Conservation (phyloP, 2,329 filamentous ascomycete species). For the Aspergillus viridinutans region DNA sequence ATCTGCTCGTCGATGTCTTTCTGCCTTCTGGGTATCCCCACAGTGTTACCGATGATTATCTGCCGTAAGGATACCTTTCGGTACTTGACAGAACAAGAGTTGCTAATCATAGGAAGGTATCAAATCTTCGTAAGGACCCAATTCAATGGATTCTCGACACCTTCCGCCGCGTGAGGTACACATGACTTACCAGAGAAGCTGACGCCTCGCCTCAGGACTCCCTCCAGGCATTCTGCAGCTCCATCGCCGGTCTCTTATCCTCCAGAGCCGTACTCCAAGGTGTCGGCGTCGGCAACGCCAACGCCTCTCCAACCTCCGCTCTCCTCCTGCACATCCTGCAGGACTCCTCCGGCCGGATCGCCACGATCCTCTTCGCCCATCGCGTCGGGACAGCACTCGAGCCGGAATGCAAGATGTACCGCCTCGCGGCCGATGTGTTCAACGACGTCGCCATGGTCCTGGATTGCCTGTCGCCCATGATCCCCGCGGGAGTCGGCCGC, state of each 20-base stretch:
- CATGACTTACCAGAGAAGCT: not conserved
- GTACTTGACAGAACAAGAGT: not conserved
- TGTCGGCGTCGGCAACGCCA: conserved; percentile 79
- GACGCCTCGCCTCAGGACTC: conserved; percentile 29
- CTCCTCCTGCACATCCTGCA: conserved; percentile 79
- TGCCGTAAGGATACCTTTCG: conserved; percentile 50
- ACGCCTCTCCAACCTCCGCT: conserved; percentile 73
- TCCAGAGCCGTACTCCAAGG: conserved; percentile 77
- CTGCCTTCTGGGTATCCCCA: conserved; percentile 84
- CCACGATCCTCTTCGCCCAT: conserved; percentile 83
- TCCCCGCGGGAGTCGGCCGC: conserved; percentile 54
- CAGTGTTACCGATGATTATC: conserved; percentile 80
- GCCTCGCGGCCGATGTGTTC: conserved; percentile 80
- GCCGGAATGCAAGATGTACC: conserved; percentile 86
- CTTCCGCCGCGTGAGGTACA: not conserved
- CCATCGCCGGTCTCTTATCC: conserved; percentile 58
- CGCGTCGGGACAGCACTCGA: conserved; percentile 76
- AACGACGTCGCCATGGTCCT: conserved; percentile 83
- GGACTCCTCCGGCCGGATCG: conserved; percentile 73
- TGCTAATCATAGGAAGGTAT: conserved; percentile 47
- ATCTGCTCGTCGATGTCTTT: conserved; percentile 64
- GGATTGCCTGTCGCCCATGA: conserved; percentile 74
- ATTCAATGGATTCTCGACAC: not conserved
- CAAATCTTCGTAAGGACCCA: conserved; percentile 58
- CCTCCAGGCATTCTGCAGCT: conserved; percentile 41